These are phyloP conservation scores for Emmonsiellopsis sp. DNA, from an alignment of 2,329 filamentous ascomycete species.

Conservation along the genomic window DNA sequence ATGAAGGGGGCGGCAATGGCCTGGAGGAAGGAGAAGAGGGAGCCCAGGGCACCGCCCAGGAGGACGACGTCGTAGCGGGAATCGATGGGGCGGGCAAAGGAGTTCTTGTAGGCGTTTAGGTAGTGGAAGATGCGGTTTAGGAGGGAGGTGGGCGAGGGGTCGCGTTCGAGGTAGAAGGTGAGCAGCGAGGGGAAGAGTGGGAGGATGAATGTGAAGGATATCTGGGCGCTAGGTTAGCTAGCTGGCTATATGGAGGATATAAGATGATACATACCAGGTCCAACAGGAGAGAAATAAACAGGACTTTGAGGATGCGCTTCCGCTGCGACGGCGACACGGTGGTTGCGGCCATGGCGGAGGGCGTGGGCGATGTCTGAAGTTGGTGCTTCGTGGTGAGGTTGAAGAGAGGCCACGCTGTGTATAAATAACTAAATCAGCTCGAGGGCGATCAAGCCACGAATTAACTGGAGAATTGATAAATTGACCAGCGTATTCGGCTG, in stretches of 20 bases:
- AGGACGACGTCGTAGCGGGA: constrained; percentile 95
- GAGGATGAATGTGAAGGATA: constrained; percentile 97
- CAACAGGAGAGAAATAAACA: constrained; percentile 80
- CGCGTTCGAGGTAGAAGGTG: constrained; percentile 87
- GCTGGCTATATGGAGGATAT: not conserved
- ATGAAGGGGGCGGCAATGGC: constrained; percentile 89
- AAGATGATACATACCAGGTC: constrained; percentile 61
- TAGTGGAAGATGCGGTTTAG: constrained; percentile 71
- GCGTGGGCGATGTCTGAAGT: no score
- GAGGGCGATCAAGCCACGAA: no score
- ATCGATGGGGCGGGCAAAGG: constrained; percentile 86
- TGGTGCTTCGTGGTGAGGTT: not conserved
- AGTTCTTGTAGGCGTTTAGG: constrained; percentile 89
- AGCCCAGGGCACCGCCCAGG: constrained; percentile 85
- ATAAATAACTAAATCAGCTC: no score
- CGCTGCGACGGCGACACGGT: constrained; percentile 43
- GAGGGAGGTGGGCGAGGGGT: constrained; percentile 54
- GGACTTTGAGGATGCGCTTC: constrained; percentile 74
- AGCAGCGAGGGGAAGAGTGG: constrained; percentile 92
- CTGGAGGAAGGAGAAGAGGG: constrained; percentile 86
- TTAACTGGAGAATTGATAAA: no score
- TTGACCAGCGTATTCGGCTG: no score
- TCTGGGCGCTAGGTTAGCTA: constrained; percentile 42
- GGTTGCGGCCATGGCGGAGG: constrained; percentile 29
- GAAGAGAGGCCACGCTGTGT: no score